Evolutionary conservation across 1,139 yeast genomes (phyloP).

Genomic region (Dujonia santamariae): DNA sequence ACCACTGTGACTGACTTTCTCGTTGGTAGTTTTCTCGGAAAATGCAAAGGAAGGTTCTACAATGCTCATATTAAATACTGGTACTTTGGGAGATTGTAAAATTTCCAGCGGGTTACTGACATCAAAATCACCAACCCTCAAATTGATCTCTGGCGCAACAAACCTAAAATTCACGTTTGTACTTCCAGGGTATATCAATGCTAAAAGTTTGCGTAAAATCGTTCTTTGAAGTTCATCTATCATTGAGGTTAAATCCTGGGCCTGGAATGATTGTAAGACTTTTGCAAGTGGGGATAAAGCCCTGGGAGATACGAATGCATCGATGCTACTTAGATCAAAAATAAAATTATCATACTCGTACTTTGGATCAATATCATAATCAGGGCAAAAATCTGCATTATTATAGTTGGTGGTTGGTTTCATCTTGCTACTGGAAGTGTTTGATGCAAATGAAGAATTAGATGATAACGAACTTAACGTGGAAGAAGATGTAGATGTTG

Average conservation of each 20-base stretch:
- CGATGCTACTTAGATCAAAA: slow-evolving; percentile 47
- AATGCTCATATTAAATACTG: slow-evolving; percentile 24
- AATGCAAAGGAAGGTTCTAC: slow-evolving; percentile 38
- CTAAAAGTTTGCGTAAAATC: slow-evolving; percentile 45
- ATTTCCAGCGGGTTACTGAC: slow-evolving; percentile 16
- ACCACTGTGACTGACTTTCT: slow-evolving; percentile 7
- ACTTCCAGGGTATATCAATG: slow-evolving; percentile 32
- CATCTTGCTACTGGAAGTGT: slow-evolving; percentile 8
- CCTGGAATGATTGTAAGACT: slow-evolving; percentile 29
- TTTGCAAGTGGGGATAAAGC: slow-evolving; percentile 28
- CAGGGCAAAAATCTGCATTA: slow-evolving; percentile 45
- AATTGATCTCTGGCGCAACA: slow-evolving; percentile 44
- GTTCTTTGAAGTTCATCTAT: slow-evolving; percentile 66
- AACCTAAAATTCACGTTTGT: slow-evolving; percentile 46
- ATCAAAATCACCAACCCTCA: slow-evolving; percentile 43
- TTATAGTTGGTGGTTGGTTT: slow-evolving; percentile 37
- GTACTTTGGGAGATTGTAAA: slow-evolving; percentile 16
- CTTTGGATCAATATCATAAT: slow-evolving; percentile 35
- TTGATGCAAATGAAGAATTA: neutral
- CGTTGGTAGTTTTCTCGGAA: slow-evolving; percentile 14
- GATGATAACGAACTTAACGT: slow-evolving; percentile 1
- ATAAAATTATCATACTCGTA: slow-evolving; percentile 56
- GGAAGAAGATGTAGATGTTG: slow-evolving; percentile 2
- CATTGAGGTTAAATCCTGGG: slow-evolving; percentile 41
- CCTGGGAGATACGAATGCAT: slow-evolving; percentile 35